Base-by-base conservation (phyloP, 106 monocot species). In the Dendrobium chrysotoxum region DNA sequence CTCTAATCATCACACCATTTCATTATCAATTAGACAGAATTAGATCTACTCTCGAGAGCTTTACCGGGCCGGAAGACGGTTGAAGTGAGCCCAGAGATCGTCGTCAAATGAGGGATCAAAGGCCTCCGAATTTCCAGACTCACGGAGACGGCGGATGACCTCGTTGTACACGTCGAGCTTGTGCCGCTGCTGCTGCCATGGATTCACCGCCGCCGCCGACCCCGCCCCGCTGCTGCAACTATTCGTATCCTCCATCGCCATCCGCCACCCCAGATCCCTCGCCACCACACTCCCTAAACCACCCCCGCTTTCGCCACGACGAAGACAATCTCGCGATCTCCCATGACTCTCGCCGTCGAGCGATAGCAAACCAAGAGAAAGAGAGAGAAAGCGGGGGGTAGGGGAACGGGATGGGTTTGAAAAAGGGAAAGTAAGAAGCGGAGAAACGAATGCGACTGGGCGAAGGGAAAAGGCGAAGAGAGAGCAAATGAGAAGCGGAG, bases 51-150 rank as follows among this genome's bases (percentile, higher is more conserved):
- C 71, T 31, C 23, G 26, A 39, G 46, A 5, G 64, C 10, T 40
- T 21, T 58, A 96, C 95, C 93, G 80, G 2, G 89, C 86, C 11
- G 95, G 95, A 75, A 96, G 89, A 58, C 95, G 95, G 76, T 91
- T 85, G 88, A 96, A 96, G 81, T 96, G 95, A 13, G 86, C 79
- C 95, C 89, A 96, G 57, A 96, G 86, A 77, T 93, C 95, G 38
- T 91, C 91, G 0, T 90, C 91, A 77, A 93, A 96, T n/a, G 85
- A 76, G 2, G 88, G 82, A 7, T 77, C 53, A 12, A 75, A 39
- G 2, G 84, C 85, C 72, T 87, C 91, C 15, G 86, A 57, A 39
- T 45, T 25, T 1, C 75, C 81, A 53, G 85, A 80, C 20, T 89
- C 88, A 75, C 75, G 86, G 72, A 96, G 89, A n/a, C 91, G 91